phyloP scores from a whole-genome alignment of 495 filamentous ascomycete species.

The Talaromyces stipitatus region DNA sequence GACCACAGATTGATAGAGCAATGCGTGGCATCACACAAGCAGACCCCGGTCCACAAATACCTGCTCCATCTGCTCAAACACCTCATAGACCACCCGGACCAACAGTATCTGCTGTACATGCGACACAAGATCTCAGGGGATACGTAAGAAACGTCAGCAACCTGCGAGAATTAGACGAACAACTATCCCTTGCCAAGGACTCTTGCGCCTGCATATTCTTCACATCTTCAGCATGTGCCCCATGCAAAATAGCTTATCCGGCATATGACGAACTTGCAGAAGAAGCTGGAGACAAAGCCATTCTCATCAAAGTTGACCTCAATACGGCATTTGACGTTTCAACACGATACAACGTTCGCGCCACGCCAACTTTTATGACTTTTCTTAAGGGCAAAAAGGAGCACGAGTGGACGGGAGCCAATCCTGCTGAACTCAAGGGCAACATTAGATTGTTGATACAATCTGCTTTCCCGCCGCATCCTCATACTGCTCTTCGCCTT shows the following conservation, averaged over 20 bases:
- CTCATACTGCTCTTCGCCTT: conserved; percentile 60
- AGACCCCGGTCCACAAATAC: conserved; percentile 23
- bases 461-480: conserved; percentile 72
- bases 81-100: conserved; percentile 6
- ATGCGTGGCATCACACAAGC: conserved; percentile 60
- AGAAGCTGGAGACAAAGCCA: conserved; percentile 59
- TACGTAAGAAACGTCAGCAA: conserved; percentile 46
- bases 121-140: conserved; percentile 11
- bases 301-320: conserved; percentile 80
- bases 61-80: conserved; percentile 16
- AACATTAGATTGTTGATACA: conserved; percentile 68
- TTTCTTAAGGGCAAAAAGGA: conserved; percentile 70
- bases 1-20: conserved; percentile 68
- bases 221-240: conserved; percentile 78
- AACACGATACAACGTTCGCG: conserved; percentile 57
- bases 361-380: conserved; percentile 87
- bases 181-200: conserved; percentile 49
- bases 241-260: conserved; percentile 80
- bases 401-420: conserved; percentile 74
- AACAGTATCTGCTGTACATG: conserved; percentile 13
- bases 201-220: conserved; percentile 86
- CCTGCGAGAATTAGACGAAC: conserved; percentile 49
- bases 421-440: conserved; percentile 55
- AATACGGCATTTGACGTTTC: conserved; percentile 58
- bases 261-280: conserved; percentile 73